Base-by-base conservation (phyloP, 257 asterid genomes). In the Jacaranda copaia region DNA sequence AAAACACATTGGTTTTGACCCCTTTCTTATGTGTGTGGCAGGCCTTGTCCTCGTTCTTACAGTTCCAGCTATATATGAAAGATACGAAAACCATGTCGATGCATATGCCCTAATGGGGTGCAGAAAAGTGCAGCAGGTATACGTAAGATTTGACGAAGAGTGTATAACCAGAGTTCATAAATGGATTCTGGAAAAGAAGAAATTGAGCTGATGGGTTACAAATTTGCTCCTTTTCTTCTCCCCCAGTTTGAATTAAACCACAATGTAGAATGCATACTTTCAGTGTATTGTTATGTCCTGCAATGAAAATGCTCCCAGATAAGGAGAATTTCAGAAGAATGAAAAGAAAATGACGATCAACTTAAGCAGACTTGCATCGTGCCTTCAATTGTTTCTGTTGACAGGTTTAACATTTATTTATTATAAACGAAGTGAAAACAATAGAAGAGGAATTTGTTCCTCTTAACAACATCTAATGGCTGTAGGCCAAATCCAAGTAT, bases 21-120 rank as follows among this genome's bases (percentile, higher is more conserved):
- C 8, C 14, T 25, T 19, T 61, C 53, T 43, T 15, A 66, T 55
- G 55, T 75, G 13, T 53, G 43, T 64, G 64, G 74, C 90, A 89
- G 97, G 91, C 71, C 83, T 84, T 16, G 60, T 88, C 39, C 59
- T 83, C 36, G 58, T 83, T 81, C 91, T 91, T 68, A 85, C 92
- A 52, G 65, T 89, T 70, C 93, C 97, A 32, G 91, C 84, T 49
- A 65, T 89, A 35, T 89, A 87, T 42, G 95, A 91, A 69, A 91
- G 85, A 85, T 88, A 84, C 56, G 92, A 89, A 73, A 65, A 79
- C 68, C 82, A 67, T 52, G 74, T 87, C 3, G 91, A 88, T 53
- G 72, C 39, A 66, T 73, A 59, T 80, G 79, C 53, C 32, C n/a
- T 79, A 40, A 73, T 10, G 69, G 76, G 61, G 58, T 85, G 36